These are phyloP conservation scores for Trichaptum fuscoviolaceum DNA, from an alignment of 768 basidiomycete species.

Conservation along the genomic window DNA sequence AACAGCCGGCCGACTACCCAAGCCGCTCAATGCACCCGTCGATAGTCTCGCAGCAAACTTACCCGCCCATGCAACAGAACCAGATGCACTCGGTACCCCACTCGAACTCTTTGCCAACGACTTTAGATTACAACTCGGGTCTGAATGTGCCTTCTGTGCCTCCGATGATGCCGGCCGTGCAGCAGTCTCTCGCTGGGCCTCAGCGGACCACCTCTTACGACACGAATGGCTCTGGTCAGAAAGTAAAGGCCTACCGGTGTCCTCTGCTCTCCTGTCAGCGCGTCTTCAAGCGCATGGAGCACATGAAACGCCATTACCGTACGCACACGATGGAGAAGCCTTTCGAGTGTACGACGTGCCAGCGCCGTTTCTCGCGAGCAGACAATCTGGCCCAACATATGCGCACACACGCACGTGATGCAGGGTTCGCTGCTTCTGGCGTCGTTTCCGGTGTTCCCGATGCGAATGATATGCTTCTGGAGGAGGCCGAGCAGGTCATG, in stretches of 20 bases:
- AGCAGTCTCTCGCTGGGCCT: slow-evolving; percentile 1
- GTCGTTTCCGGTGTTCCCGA: slow-evolving; percentile 24
- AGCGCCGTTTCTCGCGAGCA: slow-evolving; percentile 79
- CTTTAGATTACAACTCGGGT: slow-evolving; percentile 2
- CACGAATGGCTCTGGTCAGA: slow-evolving; percentile 7
- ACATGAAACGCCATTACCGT: slow-evolving; percentile 80
- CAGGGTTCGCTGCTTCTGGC: slow-evolving; percentile 22
- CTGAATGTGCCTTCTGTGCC: slow-evolving; percentile 3
- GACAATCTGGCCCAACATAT: slow-evolving; percentile 88
- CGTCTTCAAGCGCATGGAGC: slow-evolving; percentile 89
- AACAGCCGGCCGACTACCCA: background rate
- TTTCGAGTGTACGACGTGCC: slow-evolving; percentile 67
- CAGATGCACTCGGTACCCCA: background rate
- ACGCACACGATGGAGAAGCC: slow-evolving; percentile 90
- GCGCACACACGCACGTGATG: slow-evolving; percentile 64
- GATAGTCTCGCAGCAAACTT: background rate
- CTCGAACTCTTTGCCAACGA: background rate
- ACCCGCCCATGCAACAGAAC: background rate
- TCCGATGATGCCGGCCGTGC: slow-evolving; percentile 1
- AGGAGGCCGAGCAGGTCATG: slow-evolving; percentile 20
- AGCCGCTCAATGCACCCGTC: background rate
- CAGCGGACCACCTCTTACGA: background rate
- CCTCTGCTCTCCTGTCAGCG: slow-evolving; percentile 80
- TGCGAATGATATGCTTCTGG: slow-evolving; percentile 22
- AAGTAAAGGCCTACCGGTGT: slow-evolving; percentile 65